These are phyloP conservation scores for Eucalyptus guilfoylei DNA, from an alignment of 345 rosid genomes.

Conservation along the genomic window DNA sequence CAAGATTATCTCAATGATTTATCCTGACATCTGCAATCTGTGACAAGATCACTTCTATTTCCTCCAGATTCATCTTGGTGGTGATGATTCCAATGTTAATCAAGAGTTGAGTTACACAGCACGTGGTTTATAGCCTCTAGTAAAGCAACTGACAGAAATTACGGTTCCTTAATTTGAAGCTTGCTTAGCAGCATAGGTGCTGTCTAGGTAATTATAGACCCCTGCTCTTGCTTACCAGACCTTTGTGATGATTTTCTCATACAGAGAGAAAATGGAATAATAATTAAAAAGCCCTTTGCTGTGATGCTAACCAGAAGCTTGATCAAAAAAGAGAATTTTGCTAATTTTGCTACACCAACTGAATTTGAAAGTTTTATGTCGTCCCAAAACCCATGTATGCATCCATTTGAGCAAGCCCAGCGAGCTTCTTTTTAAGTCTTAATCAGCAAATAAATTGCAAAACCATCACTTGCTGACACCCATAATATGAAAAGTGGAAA, in stretches of 20 bases:
- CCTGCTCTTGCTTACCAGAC: neutral
- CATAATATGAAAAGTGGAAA: neutral
- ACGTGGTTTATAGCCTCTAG: neutral
- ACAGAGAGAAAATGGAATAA: neutral
- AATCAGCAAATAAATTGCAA: neutral
- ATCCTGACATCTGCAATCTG: neutral
- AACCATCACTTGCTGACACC: neutral
- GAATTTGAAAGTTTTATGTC: neutral
- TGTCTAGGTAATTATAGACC: neutral
- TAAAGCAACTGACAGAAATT: neutral
- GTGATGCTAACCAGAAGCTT: neutral
- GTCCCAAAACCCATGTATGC: neutral
- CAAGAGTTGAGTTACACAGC: neutral
- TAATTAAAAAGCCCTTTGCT: neutral
- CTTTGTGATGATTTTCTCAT: neutral
- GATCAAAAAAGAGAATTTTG: neutral
- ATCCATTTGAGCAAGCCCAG: neutral
- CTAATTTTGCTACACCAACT: neutral
- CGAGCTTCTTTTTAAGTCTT: neutral
- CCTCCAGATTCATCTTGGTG: neutral
- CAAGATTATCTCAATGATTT: neutral
- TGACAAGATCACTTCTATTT: neutral
- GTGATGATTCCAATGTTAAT: neutral
- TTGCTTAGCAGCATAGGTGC: neutral
- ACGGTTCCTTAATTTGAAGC: neutral